Conservation (phyloP, 495 filamentous ascomycete species). For the Hypomontagnella monticulosa region DNA sequence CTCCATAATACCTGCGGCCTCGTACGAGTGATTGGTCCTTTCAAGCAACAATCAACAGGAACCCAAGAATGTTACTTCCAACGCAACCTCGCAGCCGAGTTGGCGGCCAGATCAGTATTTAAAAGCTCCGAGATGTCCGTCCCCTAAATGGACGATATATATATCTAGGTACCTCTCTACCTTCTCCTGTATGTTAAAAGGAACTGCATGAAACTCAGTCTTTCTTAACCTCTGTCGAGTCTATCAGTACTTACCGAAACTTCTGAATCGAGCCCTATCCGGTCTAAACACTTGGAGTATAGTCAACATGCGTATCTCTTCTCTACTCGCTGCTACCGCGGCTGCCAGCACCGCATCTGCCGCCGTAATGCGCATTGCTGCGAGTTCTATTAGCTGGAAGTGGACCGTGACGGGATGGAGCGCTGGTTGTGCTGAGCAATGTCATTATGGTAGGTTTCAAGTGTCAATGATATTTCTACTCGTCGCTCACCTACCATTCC, state of each 20-base stretch:
- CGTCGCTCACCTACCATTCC: slow-evolving; percentile 12
- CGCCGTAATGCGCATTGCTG: slow-evolving; percentile 31
- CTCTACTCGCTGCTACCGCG: slow-evolving; percentile 33
- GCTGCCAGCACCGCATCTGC: slow-evolving; percentile 36
- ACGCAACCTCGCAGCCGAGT: slow-evolving; percentile 12
- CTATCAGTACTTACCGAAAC: slow-evolving; percentile 1
- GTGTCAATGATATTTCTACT: not conserved
- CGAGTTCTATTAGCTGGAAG: slow-evolving; percentile 22
- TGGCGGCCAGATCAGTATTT: slow-evolving; percentile 17
- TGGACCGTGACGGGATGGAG: slow-evolving; percentile 46
- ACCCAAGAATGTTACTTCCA: slow-evolving; percentile 32
- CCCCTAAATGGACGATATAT: not conserved
- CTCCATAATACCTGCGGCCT: slow-evolving; percentile 38
- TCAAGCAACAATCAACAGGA: slow-evolving; percentile 34
- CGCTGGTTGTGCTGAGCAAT: slow-evolving; percentile 37
- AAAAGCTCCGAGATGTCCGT: slow-evolving; percentile 8
- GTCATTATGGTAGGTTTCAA: slow-evolving; percentile 36
- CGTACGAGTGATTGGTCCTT: slow-evolving; percentile 25
- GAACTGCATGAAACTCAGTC: not conserved
- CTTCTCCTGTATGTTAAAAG: not conserved
- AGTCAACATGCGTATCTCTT: slow-evolving; percentile 41
- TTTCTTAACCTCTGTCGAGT: slow-evolving; percentile 8
- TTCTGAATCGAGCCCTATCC: slow-evolving; percentile 6
- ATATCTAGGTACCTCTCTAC: not conserved
- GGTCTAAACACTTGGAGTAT: not conserved